Evolutionary conservation across 1,139 yeast genomes (phyloP), one percentile per base, ranked within the genome.

Genomic region (Pichia sp.): DNA sequence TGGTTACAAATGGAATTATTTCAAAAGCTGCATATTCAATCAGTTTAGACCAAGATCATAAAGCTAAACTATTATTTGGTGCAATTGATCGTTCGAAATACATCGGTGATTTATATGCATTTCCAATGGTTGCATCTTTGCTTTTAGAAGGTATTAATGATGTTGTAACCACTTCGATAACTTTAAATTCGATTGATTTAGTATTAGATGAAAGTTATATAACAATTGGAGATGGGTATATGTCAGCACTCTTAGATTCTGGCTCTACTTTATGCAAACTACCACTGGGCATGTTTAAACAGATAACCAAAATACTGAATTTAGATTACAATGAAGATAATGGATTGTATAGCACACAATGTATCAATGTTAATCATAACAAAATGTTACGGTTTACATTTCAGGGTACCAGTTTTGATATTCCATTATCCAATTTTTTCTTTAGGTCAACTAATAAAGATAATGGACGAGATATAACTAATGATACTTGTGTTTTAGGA

Each of bases 231-330:
- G 45, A 59, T 5, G 59, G 64, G 20, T 59, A 60, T 36, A 57
- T 64, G 30, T 66, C 75, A 1, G 82, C 79, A 4, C 59, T 78
- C 38, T 62, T 83, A 36, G 90, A 82, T 61, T 74, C 86, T 2
- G 90, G 90, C 30, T 73, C 87, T 10, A 76, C 87, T 3, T 60
- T 76, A 39, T 68, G 80, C 5, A 71, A 70, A 50, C 60, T 79
- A 2, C 83, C 87, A 23, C 41, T 54, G 2, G 59, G 54, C 10
- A 54, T 73, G 28, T 61, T 76, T n/a, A 56, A 58, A 6, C 51
- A 60, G 7, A 60, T 80, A 46, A 79, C 73, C 1, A 40, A 50
- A 1, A 43, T 55, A 3, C 53, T 74, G 9, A 25, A 37, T 25
- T n/a, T 39, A 4, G 20, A 24, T 4, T 26, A 22, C 16, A 23